These are phyloP conservation scores for Pichiaceae sp. DNA, from an alignment of 1,139 yeast genomes.

Conservation along the genomic window DNA sequence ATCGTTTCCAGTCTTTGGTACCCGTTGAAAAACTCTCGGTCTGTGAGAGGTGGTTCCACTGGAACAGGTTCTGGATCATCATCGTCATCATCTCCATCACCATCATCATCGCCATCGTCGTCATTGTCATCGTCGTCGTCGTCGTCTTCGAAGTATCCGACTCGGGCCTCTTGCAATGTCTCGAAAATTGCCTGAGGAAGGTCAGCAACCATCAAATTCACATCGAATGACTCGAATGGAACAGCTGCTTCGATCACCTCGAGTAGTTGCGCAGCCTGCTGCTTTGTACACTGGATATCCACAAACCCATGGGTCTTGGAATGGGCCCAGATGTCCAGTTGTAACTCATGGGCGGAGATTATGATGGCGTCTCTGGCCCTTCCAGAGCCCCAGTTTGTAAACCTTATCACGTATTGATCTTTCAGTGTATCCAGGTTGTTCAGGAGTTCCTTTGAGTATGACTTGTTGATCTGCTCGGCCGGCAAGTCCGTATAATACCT, in stretches of 20 bases:
- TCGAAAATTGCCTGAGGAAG: conserved; percentile 48
- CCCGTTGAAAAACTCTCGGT: conserved; percentile 48
- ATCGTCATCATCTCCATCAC: background rate
- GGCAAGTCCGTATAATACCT: conserved; percentile 2
- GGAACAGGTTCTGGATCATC: background rate
- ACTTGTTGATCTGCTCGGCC: conserved; percentile 1
- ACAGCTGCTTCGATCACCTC: conserved; percentile 5
- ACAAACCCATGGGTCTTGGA: conserved; percentile 26
- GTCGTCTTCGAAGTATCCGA: background rate
- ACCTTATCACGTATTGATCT: conserved; percentile 44
- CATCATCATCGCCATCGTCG: background rate
- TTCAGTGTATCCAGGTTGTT: conserved; percentile 4
- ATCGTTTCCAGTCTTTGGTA: conserved; percentile 65
- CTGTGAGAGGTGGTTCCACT: conserved; percentile 4
- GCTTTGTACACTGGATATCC: conserved; percentile 29
- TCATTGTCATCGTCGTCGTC: conserved; percentile 4
- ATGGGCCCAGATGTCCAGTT: conserved; percentile 32
- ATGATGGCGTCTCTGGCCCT: conserved; percentile 12
- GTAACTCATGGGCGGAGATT: conserved; percentile 21
- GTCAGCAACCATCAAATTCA: conserved; percentile 41
- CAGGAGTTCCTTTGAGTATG: background rate
- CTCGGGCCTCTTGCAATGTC: conserved; percentile 34
- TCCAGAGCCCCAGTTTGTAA: conserved; percentile 19
- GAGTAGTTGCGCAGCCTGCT: conserved; percentile 12
- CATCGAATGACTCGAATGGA: conserved; percentile 21